phyloP scores from a whole-genome alignment of 73 alveolate genomes.

The Paramecium tetraurelia region DNA sequence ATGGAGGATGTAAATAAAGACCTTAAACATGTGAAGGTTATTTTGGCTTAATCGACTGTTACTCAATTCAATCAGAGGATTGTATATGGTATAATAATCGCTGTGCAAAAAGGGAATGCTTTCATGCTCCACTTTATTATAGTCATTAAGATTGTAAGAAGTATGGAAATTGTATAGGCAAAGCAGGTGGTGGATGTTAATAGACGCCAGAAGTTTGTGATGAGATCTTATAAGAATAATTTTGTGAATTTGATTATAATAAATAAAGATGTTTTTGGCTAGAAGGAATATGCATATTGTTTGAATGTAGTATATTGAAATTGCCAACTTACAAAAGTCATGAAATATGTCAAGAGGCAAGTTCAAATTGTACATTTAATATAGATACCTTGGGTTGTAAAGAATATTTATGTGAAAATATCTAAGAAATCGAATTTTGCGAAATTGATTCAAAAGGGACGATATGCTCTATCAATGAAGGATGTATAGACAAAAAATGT shows the following conservation, averaged over 20 bases:
- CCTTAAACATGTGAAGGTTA: not conserved
- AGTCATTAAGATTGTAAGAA: not conserved
- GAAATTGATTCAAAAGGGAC: not conserved
- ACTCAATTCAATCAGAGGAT: not conserved
- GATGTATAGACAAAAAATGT: not conserved
- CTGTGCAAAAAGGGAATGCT: not conserved
- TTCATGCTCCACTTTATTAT: not conserved
- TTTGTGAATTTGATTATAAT: not conserved
- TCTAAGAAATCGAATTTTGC: not conserved
- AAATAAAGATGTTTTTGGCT: not conserved
- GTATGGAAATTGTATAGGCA: not conserved
- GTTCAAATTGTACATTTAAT: not conserved
- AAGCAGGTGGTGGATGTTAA: not conserved
- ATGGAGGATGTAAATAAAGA: not conserved
- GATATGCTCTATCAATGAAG: not conserved
- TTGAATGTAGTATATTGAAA: not conserved
- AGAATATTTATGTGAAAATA: not conserved
- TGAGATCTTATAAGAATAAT: too few species aligned
- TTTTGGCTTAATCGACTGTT: not conserved
- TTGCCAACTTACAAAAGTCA: not conserved
- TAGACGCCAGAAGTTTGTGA: not conserved
- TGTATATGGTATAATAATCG: not conserved
- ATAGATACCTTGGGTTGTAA: not conserved
- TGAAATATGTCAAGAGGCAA: not conserved
- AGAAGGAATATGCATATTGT: not conserved